Evolutionary conservation across 2,329 filamentous ascomycete species (phyloP), one percentile per base, ranked within the genome.

Genomic region (Chaetomium strumarium): DNA sequence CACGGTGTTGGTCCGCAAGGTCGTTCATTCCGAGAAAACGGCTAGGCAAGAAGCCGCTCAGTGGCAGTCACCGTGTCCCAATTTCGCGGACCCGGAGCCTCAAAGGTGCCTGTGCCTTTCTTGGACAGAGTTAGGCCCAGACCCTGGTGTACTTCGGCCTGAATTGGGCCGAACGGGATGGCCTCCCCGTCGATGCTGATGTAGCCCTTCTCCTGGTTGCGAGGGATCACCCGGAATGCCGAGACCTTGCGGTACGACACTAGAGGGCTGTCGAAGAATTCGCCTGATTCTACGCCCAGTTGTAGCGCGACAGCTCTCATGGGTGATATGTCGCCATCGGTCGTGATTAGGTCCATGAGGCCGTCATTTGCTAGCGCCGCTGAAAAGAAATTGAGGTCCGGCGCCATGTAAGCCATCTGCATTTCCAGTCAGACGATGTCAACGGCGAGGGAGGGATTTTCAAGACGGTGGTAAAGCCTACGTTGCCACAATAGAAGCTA

Each of bases 171-270:
- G 66, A 95, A 97, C 0, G 90, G 87, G 2, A 95, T 77, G 49
- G 80, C 79, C 71, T 99, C 93, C 36, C 93, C 93, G 64, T 97
- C 93, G 59, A 99, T 90, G 67, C 90, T 95, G 66, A 99, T 95
- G 67, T 88, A 93, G 1, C 92, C 78, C 37, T 80, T 49, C 36
- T 54, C 73, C 62, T 84, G 78, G 57, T 85, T 72, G 49, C 81
- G 83, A 0, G 93, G 93, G 3, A 85, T 84, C 57, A 99, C 85
- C 39, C 93, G 80, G 66, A 93, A 96, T 0, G 86, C 93, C n/a
- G 80, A 78, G 4, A 96, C 79, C 68, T 99, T 99, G 62, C 84
- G 81, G 68, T 96, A 92, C 30, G 78, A 77, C 12, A 96, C 86
- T 37, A 87, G 78, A 0, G 83, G 78, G 64, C 87, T 83, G 65